Evolutionary conservation across 2,329 filamentous ascomycete genomes (phyloP).

Genomic region (Colletotrichum cuscutae): DNA sequence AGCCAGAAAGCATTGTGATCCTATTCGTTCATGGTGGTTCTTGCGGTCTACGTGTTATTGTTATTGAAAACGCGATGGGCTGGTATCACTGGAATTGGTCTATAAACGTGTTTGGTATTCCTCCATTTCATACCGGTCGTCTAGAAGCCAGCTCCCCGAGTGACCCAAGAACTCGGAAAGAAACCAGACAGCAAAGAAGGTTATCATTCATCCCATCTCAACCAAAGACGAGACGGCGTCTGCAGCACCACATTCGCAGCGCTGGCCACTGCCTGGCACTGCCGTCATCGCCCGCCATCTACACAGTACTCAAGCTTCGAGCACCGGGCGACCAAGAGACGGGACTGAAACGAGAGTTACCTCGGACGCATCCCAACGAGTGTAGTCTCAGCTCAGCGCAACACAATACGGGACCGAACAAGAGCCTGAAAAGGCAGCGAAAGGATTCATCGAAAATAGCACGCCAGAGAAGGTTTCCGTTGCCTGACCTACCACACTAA

Average conservation of each 20-base stretch:
- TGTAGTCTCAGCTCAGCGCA: constrained; percentile 14
- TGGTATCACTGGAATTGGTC: background rate
- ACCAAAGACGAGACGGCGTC: constrained; percentile 28
- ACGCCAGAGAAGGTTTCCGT: constrained; percentile 7
- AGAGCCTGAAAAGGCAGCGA: background rate
- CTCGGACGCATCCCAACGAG: constrained; percentile 27
- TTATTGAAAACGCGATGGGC: constrained; percentile 1
- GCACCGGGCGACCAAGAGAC: background rate
- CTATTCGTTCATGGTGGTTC: constrained; percentile 3
- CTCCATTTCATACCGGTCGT: background rate
- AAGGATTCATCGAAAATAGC: constrained; percentile 10
- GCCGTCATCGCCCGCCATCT: constrained; percentile 5
- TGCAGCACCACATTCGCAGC: constrained; percentile 23
- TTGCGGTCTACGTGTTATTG: constrained; percentile 13
- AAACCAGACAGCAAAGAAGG: constrained; percentile 1
- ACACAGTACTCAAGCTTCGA: background rate
- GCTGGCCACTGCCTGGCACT: constrained; percentile 22
- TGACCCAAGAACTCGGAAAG: background rate
- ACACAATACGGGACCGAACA: background rate
- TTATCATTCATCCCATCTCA: constrained; percentile 22
- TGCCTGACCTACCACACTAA: constrained; percentile 24
- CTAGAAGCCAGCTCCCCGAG: background rate
- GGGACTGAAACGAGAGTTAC: constrained; percentile 28
- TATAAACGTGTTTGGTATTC: background rate
- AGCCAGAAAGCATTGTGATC: background rate